phyloP scores from a whole-genome alignment of 768 basidiomycete genomes.

The Lyophyllum decastes region DNA sequence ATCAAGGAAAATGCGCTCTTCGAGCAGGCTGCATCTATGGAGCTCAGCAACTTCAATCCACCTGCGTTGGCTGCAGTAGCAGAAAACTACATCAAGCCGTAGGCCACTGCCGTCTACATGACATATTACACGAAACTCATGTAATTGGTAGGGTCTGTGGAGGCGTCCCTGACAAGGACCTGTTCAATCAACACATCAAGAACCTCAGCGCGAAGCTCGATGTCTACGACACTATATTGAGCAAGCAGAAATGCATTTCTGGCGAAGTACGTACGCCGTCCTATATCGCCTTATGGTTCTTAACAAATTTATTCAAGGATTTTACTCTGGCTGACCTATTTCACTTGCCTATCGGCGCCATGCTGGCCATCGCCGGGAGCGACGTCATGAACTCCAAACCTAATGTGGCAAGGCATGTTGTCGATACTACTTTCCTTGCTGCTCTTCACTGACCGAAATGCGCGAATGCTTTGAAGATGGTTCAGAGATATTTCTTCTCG shows the following conservation, averaged over 20 bases:
- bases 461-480: no score
- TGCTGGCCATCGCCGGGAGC: conserved; percentile 16
- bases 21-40: conserved; percentile 52
- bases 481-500: no score
- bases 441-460: no score
- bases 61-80: conserved; percentile 35
- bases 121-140: no score
- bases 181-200: conserved; percentile 25
- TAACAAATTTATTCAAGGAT: not conserved
- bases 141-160: conserved; percentile 2
- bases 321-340: conserved; percentile 20
- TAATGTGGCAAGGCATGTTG: conserved; percentile 14
- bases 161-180: conserved; percentile 8
- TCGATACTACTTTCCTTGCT: no score
- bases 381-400: conserved; percentile 11
- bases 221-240: conserved; percentile 54
- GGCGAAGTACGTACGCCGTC: conserved; percentile 46
- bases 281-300: not conserved
- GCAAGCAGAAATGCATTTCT: conserved; percentile 53
- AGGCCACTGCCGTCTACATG: conserved; percentile 1
- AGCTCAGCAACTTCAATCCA: conserved; percentile 51
- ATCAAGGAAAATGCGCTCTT: conserved; percentile 40
- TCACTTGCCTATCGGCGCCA: conserved; percentile 18
- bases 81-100: conserved; percentile 59
- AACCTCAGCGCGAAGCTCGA: conserved; percentile 43